Base-by-base conservation (phyloP, 768 basidiomycete species). In the Neoboletus subvelutipes region DNA sequence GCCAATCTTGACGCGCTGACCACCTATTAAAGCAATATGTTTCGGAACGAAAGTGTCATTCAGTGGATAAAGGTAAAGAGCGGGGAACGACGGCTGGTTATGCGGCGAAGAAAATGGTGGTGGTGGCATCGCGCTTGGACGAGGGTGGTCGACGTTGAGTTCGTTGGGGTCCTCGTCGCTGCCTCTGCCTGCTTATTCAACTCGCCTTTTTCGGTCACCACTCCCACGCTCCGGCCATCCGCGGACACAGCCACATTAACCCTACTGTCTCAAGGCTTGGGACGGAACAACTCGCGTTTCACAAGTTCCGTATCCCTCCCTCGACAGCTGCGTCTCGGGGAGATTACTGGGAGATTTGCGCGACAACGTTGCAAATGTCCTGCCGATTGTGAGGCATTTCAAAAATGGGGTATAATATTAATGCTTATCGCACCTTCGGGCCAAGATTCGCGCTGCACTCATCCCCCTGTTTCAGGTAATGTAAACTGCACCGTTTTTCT, bases 31-130 rank as follows among this genome's bases (percentile, higher is more conserved):
- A n/a, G 87, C 80, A 62, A 98, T 95, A 71, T 96, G 92, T 76
- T 98, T 98, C 56, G 94, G 92, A 39, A 87, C 80, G 75, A 97
- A 97, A 4, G 93, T 91, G 73, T 96, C 94, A 65, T 98, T 98
- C 52, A 97, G 80, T 0, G 95, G 94, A 71, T 94, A 95, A 37
- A 98, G 77, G 71, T 86, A 86, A 26, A 86, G 82, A 22, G 78
- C 83, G 48, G 75, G 75, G 51, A 68, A 67, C 1, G 65, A 33
- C 0, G 62, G 59, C 15, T 67, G 69, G 52, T 20, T 61, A 17
- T 72, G 71, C 0, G 71, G 65, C 1, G 71, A 67, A 5, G 72
- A 67, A 51, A 73, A 74, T 8, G 71, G 59, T 43, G 69, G 66
- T 34, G 71, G 73, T 57, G 72, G 69, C 71, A 73, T 73, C 67